Conservation (phyloP, 371 early-diverging fungal genomes). For the Saksenaea vasiformis region DNA sequence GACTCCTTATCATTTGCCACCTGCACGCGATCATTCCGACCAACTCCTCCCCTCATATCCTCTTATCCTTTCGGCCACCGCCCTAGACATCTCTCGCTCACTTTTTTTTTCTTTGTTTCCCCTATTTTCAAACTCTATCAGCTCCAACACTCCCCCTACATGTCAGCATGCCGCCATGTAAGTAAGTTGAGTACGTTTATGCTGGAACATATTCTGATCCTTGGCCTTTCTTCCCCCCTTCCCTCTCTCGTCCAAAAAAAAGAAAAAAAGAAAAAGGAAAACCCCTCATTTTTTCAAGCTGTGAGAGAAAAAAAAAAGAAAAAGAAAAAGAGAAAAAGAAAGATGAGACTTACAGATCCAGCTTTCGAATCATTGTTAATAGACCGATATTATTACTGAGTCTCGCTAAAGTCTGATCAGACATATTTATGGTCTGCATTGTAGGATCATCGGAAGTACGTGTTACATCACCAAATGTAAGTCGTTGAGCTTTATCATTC, state of each 20-base stretch:
- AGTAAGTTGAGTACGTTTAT: neutral
- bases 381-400: conserved; percentile 25
- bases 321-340: too few species aligned
- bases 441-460: conserved; percentile 1
- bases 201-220: neutral
- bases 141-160: neutral
- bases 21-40: conserved; percentile 5
- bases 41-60: neutral
- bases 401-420: conserved; percentile 10
- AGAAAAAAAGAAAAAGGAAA: too few species aligned
- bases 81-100: neutral
- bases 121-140: conserved; percentile 1
- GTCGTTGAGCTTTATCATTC: neutral
- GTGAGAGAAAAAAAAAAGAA: too few species aligned
- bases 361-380: conserved; percentile 21
- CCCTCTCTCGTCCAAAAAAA: too few species aligned
- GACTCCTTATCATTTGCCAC: conserved; percentile 5
- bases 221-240: neutral
- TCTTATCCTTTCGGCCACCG: conserved; percentile 8
- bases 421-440: conserved; percentile 17
- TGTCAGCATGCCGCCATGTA: conserved; percentile 2
- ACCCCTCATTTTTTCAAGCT: conserved; percentile 1
- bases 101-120: neutral
- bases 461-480: conserved; percentile 15
- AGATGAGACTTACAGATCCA: conserved; percentile 38